Evolutionary conservation across 139 green algal genomes (phyloP), one percentile per base, ranked within the genome.

Genomic region (Coccomyxa sp.): DNA sequence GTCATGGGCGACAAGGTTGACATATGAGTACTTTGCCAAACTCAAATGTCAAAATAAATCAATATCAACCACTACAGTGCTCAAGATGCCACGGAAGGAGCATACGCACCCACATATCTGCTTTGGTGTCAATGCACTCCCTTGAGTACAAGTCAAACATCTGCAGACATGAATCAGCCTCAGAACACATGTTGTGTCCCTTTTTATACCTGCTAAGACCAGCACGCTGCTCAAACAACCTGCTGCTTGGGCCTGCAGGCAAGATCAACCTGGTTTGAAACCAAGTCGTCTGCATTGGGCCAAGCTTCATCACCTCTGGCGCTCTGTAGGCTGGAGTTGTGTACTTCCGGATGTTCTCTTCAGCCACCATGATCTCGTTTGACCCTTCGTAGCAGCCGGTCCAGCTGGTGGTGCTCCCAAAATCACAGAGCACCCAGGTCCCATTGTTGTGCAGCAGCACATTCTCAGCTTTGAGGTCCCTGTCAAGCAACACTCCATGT

Each of bases 391-490:
- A 94, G 82, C 92, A n/a, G 13, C 77, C 79, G 13, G 71, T 58
- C 58, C 66, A 75, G 27, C 77, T 84, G 27, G 90, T 94, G n/a
- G 86, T 84, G 85, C 88, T 95, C 76, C 96, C 96, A 87, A 98
- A 99, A 87, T 99, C 96, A 83, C 95, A 98, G 68, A 99, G 87
- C 81, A 98, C 93, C 95, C 95, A 99, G 38, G 82, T 78, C 4
- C 92, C 92, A 31, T 93, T 88, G 31, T 76, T 32, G 15, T 89
- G 89, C 77, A 89, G 90, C 79, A 99, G 88, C 80, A 99, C 88
- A 84, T 99, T 99, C 88, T 99, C 96, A 59, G 92, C 92, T 86
- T 99, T 98, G 51, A 98, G 51, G 89, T 98, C 96, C 63, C 94
- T 95, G 88, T 67, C 21, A 45, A n/a, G 27, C 23, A 77, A 18